Evolutionary conservation across 371 early-diverging fungal genomes (phyloP).

Genomic region (Syncephalis plumigaleata): DNA sequence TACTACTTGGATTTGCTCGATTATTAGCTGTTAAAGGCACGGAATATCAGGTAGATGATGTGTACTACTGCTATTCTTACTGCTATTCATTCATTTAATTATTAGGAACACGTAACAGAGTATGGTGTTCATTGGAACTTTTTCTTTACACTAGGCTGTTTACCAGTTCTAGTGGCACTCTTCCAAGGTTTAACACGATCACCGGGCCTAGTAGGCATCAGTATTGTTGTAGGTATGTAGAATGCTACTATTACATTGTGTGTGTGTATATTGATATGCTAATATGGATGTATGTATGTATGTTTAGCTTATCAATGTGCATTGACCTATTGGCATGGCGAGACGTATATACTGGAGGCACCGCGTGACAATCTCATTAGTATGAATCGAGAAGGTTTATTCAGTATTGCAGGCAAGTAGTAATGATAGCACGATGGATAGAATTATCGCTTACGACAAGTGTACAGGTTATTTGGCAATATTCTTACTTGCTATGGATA

Average conservation of each 20-base stretch:
- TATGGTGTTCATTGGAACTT: conserved; percentile 99
- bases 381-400: conserved; percentile 85
- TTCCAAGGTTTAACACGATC: conserved; percentile 16
- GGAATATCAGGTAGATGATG: conserved; percentile 46
- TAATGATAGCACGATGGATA: background rate
- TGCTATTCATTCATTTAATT: conserved; percentile 7
- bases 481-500: conserved; percentile 49
- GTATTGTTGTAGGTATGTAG: conserved; percentile 22
- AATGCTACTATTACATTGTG: background rate
- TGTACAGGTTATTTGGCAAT: conserved; percentile 58
- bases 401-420: conserved; percentile 45
- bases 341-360: conserved; percentile 58
- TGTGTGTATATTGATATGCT: background rate
- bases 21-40: conserved; percentile 53
- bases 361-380: conserved; percentile 58
- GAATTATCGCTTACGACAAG: background rate
- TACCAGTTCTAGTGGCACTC: conserved; percentile 57
- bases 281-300: background rate
- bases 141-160: conserved; percentile 79
- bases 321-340: conserved; percentile 30
- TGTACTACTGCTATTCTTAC: background rate
- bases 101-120: conserved; percentile 77
- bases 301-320: conserved; percentile 31
- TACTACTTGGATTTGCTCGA: conserved; percentile 54
- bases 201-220: conserved; percentile 15